Percentiles rank a stretch among this genome's conserved stretches.
phyloP scores from a whole-genome alignment of 768 basidiomycete genomes.

The Postia placenta region DNA sequence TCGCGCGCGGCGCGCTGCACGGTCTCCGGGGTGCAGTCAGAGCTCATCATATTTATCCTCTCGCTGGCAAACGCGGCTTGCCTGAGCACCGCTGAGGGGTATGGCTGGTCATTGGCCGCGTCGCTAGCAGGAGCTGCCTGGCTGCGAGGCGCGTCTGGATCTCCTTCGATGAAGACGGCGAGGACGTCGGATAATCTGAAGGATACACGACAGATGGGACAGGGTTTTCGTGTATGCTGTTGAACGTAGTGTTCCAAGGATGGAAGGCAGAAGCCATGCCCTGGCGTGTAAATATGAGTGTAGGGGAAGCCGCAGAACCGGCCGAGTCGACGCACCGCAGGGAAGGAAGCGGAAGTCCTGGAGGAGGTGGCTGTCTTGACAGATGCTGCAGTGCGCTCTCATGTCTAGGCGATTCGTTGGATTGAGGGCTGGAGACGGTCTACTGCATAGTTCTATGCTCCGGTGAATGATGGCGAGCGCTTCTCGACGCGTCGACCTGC shows the following conservation, averaged over 20 bases:
- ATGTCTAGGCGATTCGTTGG: too few relatives aligned
- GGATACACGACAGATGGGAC: slow-evolving; percentile 1
- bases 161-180: background rate
- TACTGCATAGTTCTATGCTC: too few relatives aligned
- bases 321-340: background rate
- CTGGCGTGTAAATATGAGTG: background rate
- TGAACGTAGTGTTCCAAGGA: background rate
- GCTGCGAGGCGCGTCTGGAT: background rate
- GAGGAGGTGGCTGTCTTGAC: background rate
- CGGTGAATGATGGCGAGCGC: too few relatives aligned
- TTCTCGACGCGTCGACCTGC: too few relatives aligned
- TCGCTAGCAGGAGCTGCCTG: background rate
- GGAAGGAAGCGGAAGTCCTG: background rate
- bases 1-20: background rate
- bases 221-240: background rate
- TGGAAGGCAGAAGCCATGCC: slow-evolving; percentile 2
- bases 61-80: background rate
- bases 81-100: background rate
- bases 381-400: slow-evolving; percentile 1
- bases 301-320: background rate
- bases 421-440: too few relatives aligned
- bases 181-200: background rate
- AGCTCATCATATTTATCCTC: background rate
- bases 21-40: background rate
- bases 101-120: background rate